These are phyloP conservation scores for Umbelopsis sp. DNA, from an alignment of 371 early-diverging fungal species.

Conservation along the genomic window DNA sequence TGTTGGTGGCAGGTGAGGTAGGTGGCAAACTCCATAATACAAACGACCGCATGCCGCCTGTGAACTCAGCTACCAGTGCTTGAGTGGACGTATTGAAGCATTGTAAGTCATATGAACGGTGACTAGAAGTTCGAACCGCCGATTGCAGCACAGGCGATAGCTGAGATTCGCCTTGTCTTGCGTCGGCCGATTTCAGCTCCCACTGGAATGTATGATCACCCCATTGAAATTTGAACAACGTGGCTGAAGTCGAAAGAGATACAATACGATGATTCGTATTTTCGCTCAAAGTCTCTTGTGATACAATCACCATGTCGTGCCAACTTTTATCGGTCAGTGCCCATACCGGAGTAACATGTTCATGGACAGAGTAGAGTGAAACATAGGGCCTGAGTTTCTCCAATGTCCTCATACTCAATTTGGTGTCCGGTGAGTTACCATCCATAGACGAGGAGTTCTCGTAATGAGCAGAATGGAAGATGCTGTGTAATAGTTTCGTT, in stretches of 20 bases:
- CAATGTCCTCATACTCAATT: neutral
- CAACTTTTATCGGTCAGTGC: conserved; percentile 21
- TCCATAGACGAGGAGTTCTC: neutral
- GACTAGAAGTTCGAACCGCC: neutral
- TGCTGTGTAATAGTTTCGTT: conserved; percentile 8
- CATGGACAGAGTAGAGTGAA: conserved; percentile 8
- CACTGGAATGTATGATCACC: conserved; percentile 20
- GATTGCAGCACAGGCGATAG: neutral
- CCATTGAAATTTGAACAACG: conserved; percentile 22
- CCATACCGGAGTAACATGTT: conserved; percentile 11
- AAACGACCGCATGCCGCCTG: neutral
- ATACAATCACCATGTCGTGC: conserved; percentile 20
- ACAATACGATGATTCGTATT: conserved; percentile 20
- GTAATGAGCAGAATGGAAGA: conserved; percentile 15
- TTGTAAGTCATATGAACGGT: conserved; percentile 6
- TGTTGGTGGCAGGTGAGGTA: neutral
- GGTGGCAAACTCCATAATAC: conserved; percentile 10
- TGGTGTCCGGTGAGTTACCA: no score
- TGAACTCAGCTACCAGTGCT: conserved; percentile 2
- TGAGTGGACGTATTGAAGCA: neutral
- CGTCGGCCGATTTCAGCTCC: conserved; percentile 14
- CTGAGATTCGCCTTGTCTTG: conserved; percentile 10
- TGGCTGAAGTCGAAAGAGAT: conserved; percentile 17
- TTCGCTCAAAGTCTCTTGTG: conserved; percentile 8
- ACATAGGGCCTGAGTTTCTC: conserved; percentile 10